Percentiles rank a stretch among this genome's conserved stretches.
Conservation (phyloP, 2,329 filamentous ascomycete genomes). For the Cordyceps sp. region DNA sequence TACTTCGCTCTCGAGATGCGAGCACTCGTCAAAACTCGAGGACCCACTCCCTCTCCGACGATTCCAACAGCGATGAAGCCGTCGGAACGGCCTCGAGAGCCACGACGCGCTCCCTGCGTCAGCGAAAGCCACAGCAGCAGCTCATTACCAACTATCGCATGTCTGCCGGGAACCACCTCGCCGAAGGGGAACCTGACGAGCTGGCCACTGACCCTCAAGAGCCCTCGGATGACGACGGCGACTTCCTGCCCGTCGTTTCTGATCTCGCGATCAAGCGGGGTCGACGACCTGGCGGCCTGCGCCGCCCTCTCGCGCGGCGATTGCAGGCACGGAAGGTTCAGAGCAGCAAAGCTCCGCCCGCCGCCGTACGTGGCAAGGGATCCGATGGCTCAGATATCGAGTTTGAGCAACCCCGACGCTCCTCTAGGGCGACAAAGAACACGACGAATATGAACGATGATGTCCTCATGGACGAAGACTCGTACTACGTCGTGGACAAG, state of each 20-base stretch:
- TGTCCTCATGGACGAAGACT: slow-evolving; percentile 41
- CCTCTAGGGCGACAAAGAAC: slow-evolving; percentile 27
- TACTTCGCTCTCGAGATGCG: slow-evolving; percentile 11
- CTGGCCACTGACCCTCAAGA: slow-evolving; percentile 11
- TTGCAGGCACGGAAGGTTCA: slow-evolving; percentile 5
- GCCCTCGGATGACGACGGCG: slow-evolving; percentile 15
- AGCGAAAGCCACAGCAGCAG: slow-evolving; percentile 6
- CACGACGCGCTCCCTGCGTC: slow-evolving; percentile 8
- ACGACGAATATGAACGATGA: slow-evolving; percentile 31
- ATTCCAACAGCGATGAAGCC: slow-evolving; percentile 6
- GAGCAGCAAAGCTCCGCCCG: slow-evolving; percentile 2
- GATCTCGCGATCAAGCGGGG: slow-evolving; percentile 14
- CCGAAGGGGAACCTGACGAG: slow-evolving; percentile 15
- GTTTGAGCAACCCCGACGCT: slow-evolving; percentile 33
- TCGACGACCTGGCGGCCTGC: slow-evolving; percentile 7
- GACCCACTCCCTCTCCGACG: slow-evolving; percentile 3
- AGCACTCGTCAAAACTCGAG: slow-evolving; percentile 4
- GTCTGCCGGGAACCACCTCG: slow-evolving; percentile 9
- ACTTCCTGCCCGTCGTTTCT: slow-evolving; percentile 19
- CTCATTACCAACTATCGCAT: slow-evolving; percentile 7
- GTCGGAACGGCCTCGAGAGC: background rate
- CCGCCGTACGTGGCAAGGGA: slow-evolving; percentile 5
- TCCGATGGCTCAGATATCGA: slow-evolving; percentile 29
- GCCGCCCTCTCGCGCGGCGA: slow-evolving; percentile 6
- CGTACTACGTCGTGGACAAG: slow-evolving; percentile 29